Evolutionary conservation across 371 early-diverging fungal species (phyloP), one percentile per base, ranked within the genome.

Genomic region (Dichotomocladium elegans): DNA sequence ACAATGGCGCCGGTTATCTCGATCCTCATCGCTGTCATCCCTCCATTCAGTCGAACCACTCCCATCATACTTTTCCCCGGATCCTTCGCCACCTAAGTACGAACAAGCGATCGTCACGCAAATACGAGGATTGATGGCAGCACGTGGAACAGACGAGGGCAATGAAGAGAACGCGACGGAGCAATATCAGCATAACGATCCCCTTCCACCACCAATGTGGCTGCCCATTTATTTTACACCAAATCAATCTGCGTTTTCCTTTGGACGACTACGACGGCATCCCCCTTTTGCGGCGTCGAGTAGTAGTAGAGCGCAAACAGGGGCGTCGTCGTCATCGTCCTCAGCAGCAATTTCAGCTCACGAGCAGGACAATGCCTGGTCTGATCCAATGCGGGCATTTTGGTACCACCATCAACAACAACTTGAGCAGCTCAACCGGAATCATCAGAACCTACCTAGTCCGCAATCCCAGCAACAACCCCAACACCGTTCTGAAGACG

Each of bases 91-190:
- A 19, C 74, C 74, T 21, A 74, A 74, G 51, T 74, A 74, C 43
- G 74, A 74, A 47, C 71, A 74, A 26, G 74, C 74, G 26, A 70
- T 74, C 44, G 74, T 74, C 6, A 70, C 68, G 17, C 74, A 74
- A 43, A 74, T 74, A 19, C 51, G 74, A 30, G 71, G 62, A 5
- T 46, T 63, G 34, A 41, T 52, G 43, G 53, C 35, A 11, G 45
- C 41, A 15, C 22, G 17, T 21, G 30, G 26, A 7, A 27, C 41
- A 4, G 54, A 46, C 2, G 47, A 46, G 0, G 54, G 30, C 2
- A 33, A 12, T 25, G 31, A 15, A 5, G 24, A 24, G 27, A 44
- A 22, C 31, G n/a, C n/a, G n/a, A n/a, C n/a, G n/a, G n/a, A 44
- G 25, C 34, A 47, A 25, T 29, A 41, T 21, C 37, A n/a, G 4